Evolutionary conservation across 805 yeast genomes (phyloP), one percentile per base, ranked within the genome.

Genomic region (Zygoascus bituminiphila): DNA sequence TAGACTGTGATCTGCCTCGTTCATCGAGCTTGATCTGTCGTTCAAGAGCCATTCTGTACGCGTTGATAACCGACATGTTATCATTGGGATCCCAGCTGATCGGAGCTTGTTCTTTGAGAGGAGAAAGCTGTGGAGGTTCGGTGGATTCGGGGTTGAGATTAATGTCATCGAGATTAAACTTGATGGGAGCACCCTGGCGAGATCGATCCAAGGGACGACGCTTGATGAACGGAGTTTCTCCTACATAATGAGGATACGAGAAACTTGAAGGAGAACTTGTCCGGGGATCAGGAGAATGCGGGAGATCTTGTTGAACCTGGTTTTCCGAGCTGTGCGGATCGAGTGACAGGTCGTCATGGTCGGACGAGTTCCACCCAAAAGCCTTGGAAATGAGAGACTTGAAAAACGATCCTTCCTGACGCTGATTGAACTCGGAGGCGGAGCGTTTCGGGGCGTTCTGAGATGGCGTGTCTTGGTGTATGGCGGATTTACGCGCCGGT

Each of bases 221-320:
- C 26, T 10, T 39, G n/a, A 39, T 39, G 26, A 39, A 12, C 17
- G 42, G 42, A 5, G 42, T 39, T 22, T 39, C 42, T 19, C 42
- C 42, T 8, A 39, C 24, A 15, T 39, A 39, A 22, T 39, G 42
- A 17, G 42, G 42, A 22, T 39, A 39, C 4, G 42, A 22, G 42
- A 17, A 39, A 20, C 14, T 22, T 20, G 39, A 15, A 15, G 39
- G 39, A 19, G 39, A 29, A 12, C 15, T 4, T 4, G n/a, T 15
- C 4, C 3, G 4, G 4, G 33, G 33, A 12, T 29, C 3, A 4
- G 10, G 15, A 12, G 10, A 12, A 12, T 29, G 15, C 3, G 4
- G 15, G 9, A 12, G 4, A 15, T 29, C 33, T 12, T 15, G 10
- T 2, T 12, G 4, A 29, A 15, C 4, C 15, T 29, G 33, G 33